These are phyloP conservation scores for Penicillium verhagenii DNA, from an alignment of 495 filamentous ascomycete genomes.

Conservation along the genomic window DNA sequence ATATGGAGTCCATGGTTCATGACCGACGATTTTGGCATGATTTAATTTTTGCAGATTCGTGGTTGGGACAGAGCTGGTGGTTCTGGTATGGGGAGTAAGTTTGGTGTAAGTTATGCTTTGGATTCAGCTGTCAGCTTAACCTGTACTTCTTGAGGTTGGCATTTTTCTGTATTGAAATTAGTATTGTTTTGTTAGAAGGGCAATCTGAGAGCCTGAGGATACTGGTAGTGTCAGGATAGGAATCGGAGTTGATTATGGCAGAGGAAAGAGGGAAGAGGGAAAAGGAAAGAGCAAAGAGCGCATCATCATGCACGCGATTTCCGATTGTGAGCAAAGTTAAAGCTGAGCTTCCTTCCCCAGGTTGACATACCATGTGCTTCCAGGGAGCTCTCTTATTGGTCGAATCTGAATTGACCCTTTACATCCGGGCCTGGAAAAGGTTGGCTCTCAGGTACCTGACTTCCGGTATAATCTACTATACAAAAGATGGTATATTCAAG, in stretches of 20 bases:
- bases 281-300: background rate
- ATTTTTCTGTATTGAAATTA: no score
- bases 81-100: no score
- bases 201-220: no score
- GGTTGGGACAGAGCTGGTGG: no score
- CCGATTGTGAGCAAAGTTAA: background rate
- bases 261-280: background rate
- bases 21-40: background rate
- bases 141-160: no score
- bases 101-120: no score
- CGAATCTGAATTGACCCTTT: background rate
- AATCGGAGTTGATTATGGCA: no score
- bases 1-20: background rate
- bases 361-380: background rate
- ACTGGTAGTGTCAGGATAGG: no score
- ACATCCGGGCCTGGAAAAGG: background rate
- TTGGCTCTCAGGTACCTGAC: background rate
- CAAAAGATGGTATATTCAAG: background rate
- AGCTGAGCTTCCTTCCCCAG: no score
- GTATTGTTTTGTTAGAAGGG: no score
- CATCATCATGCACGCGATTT: background rate
- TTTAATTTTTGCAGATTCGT: no score
- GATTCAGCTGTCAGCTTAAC: no score
- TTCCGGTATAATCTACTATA: background rate
- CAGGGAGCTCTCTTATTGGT: background rate